A percentile compares a stretch with the other conserved stretches of the same genome.
Evolutionary conservation across 495 filamentous ascomycete genomes (phyloP).

Genomic region (Penicillium steckii): DNA sequence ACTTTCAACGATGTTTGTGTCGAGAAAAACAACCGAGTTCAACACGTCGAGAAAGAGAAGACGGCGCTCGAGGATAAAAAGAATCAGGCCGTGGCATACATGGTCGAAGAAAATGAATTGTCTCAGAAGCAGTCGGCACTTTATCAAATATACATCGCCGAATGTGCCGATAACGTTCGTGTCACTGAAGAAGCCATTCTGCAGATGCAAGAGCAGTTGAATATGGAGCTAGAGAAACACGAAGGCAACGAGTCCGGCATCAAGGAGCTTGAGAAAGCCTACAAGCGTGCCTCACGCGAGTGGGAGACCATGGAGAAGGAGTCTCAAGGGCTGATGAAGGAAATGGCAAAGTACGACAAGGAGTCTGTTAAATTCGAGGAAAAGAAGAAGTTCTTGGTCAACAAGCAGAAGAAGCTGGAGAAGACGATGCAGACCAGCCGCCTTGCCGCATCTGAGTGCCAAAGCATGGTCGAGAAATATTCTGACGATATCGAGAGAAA

Average conservation of each 20-base stretch:
- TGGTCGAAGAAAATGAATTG: slow-evolving; percentile 91
- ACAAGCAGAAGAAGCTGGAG: slow-evolving; percentile 93
- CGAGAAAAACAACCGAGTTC: slow-evolving; percentile 90
- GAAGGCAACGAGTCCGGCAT: slow-evolving; percentile 88
- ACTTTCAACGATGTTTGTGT: slow-evolving; percentile 89
- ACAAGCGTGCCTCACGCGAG: slow-evolving; percentile 77
- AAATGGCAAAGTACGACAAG: slow-evolving; percentile 90
- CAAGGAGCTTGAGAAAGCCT: slow-evolving; percentile 81
- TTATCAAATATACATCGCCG: slow-evolving; percentile 86
- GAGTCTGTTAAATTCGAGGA: slow-evolving; percentile 97
- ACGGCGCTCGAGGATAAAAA: slow-evolving; percentile 91
- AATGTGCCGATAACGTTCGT: slow-evolving; percentile 81
- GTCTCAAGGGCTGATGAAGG: slow-evolving; percentile 75
- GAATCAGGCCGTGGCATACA: slow-evolving; percentile 83
- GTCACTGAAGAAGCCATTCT: slow-evolving; percentile 87
- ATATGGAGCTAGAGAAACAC: slow-evolving; percentile 88
- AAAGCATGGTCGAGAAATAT: slow-evolving; percentile 74
- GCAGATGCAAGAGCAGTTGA: slow-evolving; percentile 85
- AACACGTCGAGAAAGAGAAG: slow-evolving; percentile 98
- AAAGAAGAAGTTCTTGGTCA: slow-evolving; percentile 86
- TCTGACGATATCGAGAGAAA: slow-evolving; percentile 74
- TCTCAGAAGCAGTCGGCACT: slow-evolving; percentile 82
- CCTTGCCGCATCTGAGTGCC: slow-evolving; percentile 68
- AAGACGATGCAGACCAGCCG: slow-evolving; percentile 75
- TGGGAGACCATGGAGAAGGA: slow-evolving; percentile 80